phyloP scores from a whole-genome alignment of 2,329 filamentous ascomycete species.

The Cladophialophora psammophila region DNA sequence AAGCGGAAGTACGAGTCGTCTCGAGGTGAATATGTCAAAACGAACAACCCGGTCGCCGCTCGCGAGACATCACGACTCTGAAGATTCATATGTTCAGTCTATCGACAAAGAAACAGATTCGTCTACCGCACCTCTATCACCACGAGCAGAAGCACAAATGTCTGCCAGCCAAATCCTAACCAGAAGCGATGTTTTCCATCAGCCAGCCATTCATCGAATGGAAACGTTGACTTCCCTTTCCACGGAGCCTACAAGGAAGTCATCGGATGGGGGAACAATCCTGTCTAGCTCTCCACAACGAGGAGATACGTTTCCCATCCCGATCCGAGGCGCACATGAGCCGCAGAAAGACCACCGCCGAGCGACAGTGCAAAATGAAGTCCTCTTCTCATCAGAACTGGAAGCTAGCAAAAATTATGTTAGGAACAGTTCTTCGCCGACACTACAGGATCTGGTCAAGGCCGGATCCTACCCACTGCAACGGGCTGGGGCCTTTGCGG shows the following conservation, averaged over 20 bases:
- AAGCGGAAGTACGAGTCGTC: slow-evolving; percentile 68
- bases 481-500: slow-evolving; percentile 81
- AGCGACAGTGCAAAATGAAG: slow-evolving; percentile 17
- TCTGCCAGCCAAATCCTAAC: slow-evolving; percentile 91
- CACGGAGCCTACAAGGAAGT: slow-evolving; percentile 53
- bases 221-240: slow-evolving; percentile 42
- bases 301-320: slow-evolving; percentile 28
- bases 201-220: slow-evolving; percentile 67
- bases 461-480: slow-evolving; percentile 79
- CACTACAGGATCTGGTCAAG: slow-evolving; percentile 65
- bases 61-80: slow-evolving; percentile 67
- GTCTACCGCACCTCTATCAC: slow-evolving; percentile 71
- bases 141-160: slow-evolving; percentile 71
- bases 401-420: slow-evolving; percentile 22
- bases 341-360: slow-evolving; percentile 21
- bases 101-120: slow-evolving; percentile 77
- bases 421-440: slow-evolving; percentile 49
- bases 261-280: slow-evolving; percentile 41
- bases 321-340: slow-evolving; percentile 13
- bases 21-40: slow-evolving; percentile 59
- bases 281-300: slow-evolving; percentile 32
- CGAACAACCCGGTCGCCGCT: slow-evolving; percentile 59
- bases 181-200: slow-evolving; percentile 86
- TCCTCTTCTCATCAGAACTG: slow-evolving; percentile 12
- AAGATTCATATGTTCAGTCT: slow-evolving; percentile 78